Percentiles rank a stretch among this genome's conserved stretches.
Evolutionary conservation across 441 rosid species (phyloP).

Genomic region (Arabidopsis hybrid): DNA sequence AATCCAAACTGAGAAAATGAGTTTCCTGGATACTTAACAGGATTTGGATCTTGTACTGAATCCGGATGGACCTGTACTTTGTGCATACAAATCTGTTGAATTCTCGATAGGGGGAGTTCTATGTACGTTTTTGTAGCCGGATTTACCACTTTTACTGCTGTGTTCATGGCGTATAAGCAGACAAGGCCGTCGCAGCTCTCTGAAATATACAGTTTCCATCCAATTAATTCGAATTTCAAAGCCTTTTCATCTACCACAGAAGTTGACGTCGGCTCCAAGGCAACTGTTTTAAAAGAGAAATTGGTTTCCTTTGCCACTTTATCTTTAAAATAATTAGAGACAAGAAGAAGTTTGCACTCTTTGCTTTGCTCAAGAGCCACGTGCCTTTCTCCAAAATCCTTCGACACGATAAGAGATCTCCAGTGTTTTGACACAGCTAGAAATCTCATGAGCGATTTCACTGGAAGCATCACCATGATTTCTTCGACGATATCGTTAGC

Average conservation of each 20-base stretch:
- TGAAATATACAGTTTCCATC: not conserved
- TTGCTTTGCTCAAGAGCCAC: not conserved
- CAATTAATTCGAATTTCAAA: not conserved
- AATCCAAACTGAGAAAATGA: constrained; percentile 11
- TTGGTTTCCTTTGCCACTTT: not conserved
- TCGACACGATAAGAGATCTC: not conserved
- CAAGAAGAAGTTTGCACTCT: not conserved
- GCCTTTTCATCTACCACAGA: not conserved
- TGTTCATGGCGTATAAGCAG: not conserved
- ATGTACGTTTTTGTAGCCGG: not conserved
- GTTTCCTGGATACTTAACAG: not conserved
- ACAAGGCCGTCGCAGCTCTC: constrained; percentile 1
- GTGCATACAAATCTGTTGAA: not conserved
- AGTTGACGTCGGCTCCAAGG: not conserved
- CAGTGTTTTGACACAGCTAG: constrained; percentile 2
- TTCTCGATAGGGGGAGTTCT: not conserved
- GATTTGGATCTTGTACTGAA: not conserved
- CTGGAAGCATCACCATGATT: not conserved
- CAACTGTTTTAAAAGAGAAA: not conserved
- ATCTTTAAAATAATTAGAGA: not conserved
- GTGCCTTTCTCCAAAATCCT: not conserved
- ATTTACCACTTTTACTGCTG: not conserved
- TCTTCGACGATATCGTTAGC: not conserved
- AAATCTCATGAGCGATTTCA: constrained; percentile 13
- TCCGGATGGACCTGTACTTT: not conserved